These are phyloP conservation scores for Arthrobotrys sphaeroides DNA, from an alignment of 2,329 filamentous ascomycete genomes.

Conservation along the genomic window DNA sequence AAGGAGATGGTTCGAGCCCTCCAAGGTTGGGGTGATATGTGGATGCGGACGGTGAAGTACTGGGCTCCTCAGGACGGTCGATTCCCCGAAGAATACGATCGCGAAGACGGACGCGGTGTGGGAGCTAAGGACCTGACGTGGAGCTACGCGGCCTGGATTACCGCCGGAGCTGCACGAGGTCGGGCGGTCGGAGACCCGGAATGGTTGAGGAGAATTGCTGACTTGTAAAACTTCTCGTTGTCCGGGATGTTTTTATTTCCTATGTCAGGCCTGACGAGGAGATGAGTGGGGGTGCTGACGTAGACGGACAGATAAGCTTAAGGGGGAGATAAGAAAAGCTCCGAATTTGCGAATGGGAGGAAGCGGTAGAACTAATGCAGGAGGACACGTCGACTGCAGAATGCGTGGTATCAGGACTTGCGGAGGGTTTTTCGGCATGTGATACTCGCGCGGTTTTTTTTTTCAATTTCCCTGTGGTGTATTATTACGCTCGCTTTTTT, in stretches of 20 bases:
- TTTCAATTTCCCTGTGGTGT: not conserved
- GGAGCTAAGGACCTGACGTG: conserved; percentile 71
- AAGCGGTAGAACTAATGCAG: not conserved
- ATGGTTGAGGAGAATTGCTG: conserved; percentile 37
- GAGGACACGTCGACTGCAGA: conserved; percentile 18
- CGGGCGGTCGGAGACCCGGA: conserved; percentile 23
- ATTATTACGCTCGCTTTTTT: not conserved
- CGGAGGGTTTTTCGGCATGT: not conserved
- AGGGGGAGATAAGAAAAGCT: not conserved
- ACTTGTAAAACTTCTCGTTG: conserved; percentile 27
- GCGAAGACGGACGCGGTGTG: conserved; percentile 61
- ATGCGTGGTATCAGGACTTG: not conserved
- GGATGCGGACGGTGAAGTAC: conserved; percentile 45
- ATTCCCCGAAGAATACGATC: conserved; percentile 64
- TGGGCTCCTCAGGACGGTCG: conserved; percentile 63
- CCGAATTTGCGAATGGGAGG: not conserved
- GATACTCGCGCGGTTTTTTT: not conserved
- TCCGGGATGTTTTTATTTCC: not conserved
- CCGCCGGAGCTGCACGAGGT: conserved; percentile 60
- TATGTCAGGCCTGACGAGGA: conserved; percentile 8
- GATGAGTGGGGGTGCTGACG: conserved; percentile 10
- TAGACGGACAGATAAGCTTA: conserved; percentile 11
- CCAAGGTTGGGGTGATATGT: conserved; percentile 53
- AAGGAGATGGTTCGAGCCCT: conserved; percentile 45
- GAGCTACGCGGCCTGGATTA: conserved; percentile 77